Percentiles rank a stretch among this genome's conserved stretches.
These are phyloP conservation scores for Neofusicoccum laricinum DNA, from an alignment of 2,329 filamentous ascomycete species.

Conservation along the genomic window DNA sequence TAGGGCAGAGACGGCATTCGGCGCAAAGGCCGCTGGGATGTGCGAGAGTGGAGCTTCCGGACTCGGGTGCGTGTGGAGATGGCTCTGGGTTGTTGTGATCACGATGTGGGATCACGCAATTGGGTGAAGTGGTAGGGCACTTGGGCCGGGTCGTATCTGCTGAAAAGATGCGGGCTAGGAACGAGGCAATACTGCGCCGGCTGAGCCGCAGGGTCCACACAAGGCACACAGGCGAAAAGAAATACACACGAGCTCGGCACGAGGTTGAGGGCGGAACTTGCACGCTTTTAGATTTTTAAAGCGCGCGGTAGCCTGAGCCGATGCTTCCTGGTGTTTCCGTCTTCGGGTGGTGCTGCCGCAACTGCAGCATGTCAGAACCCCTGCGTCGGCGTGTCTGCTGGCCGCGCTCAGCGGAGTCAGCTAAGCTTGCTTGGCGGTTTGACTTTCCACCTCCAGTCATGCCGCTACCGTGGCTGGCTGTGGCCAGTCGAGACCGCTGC, in stretches of 20 bases:
- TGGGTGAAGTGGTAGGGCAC: background rate
- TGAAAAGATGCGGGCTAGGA: background rate
- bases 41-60: background rate
- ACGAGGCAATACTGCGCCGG: background rate
- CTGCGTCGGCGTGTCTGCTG: background rate
- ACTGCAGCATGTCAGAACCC: background rate
- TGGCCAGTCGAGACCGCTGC: background rate
- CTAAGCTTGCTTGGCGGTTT: conserved; percentile 12
- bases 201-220: conserved; percentile 1
- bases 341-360: background rate
- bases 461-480: background rate
- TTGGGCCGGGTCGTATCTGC: conserved; percentile 8
- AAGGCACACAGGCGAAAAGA: background rate
- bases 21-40: background rate
- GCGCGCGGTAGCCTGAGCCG: background rate
- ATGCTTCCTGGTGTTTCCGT: conserved; percentile 2
- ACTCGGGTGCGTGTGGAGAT: background rate
- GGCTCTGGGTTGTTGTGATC: conserved; percentile 5
- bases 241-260: background rate
- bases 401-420: background rate
- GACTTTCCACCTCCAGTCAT: background rate
- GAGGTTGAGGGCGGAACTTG: background rate
- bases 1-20: background rate
- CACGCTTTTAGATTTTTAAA: background rate
- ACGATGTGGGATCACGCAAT: conserved; percentile 13